A percentile compares a stretch with the other conserved stretches of the same genome.
Conservation (phyloP, 2,329 filamentous ascomycete genomes). For the Parafenestella ontariensis region DNA sequence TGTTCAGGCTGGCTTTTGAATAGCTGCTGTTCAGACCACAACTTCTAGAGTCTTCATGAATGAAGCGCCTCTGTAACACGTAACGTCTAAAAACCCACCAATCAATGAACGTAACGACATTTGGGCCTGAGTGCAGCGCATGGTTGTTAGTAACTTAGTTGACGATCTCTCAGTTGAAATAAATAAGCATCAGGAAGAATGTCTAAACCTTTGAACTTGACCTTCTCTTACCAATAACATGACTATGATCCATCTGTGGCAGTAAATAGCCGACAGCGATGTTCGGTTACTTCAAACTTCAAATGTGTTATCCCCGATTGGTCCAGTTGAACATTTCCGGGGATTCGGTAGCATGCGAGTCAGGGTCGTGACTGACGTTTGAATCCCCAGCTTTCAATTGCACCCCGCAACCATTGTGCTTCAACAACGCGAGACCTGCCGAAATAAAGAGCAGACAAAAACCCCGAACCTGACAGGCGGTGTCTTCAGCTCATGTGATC, state of each 20-base stretch:
- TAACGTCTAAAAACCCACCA: no score
- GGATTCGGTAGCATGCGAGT: not conserved
- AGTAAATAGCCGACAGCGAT: not conserved
- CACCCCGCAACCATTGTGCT: not conserved
- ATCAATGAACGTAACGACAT: no score
- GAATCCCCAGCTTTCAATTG: conserved; percentile 1
- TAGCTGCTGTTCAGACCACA: no score
- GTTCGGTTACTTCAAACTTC: not conserved
- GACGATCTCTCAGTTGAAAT: no score
- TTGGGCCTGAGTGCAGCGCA: no score
- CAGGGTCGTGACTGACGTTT: not conserved
- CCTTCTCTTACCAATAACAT: not conserved
- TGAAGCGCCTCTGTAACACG: no score
- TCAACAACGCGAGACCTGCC: not conserved
- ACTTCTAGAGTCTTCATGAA: no score
- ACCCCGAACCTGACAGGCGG: not conserved
- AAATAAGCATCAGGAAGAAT: no score
- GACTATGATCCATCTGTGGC: not conserved
- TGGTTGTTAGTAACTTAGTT: no score
- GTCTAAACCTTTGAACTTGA: no score
- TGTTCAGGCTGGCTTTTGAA: no score
- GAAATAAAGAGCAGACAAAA: not conserved
- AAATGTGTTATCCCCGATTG: conserved; percentile 4
- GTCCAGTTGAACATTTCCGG: not conserved
- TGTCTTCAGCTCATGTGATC: not conserved